Conservation (phyloP, 306 rosid species). For the Lupinus albus region DNA sequence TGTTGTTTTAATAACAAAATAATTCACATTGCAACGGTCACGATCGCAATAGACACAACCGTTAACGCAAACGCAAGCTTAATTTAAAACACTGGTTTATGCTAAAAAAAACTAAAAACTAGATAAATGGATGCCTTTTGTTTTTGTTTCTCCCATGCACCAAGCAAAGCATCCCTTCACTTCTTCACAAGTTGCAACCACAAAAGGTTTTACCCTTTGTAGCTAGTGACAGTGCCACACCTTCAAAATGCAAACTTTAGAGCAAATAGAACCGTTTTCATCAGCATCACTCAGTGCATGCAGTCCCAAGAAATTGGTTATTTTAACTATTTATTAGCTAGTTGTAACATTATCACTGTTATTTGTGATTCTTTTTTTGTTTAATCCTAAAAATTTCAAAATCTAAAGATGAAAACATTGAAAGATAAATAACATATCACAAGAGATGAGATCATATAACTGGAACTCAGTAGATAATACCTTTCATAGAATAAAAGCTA, state of each 20-base stretch:
- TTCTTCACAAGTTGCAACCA: constrained; percentile 32
- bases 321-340: no score
- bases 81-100: no score
- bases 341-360: no score
- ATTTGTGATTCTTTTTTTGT: no score
- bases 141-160: constrained; percentile 31
- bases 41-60: no score
- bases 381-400: no score
- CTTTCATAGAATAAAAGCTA: no score
- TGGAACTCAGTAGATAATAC: neutral
- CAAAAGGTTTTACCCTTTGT: constrained; percentile 11
- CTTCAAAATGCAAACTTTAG: constrained; percentile 24
- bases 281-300: constrained; percentile 2
- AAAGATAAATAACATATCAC: no score
- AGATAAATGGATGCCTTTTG: constrained; percentile 38
- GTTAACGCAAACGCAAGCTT: no score
- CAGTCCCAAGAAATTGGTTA: constrained; percentile 2
- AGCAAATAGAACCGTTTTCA: constrained; percentile 30
- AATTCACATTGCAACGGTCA: no score
- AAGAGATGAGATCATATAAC: neutral
- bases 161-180: constrained; percentile 43
- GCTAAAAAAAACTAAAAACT: constrained; percentile 41
- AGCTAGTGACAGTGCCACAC: constrained; percentile 3
- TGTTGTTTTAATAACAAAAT: no score
- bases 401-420: no score